A percentile compares a stretch with the other conserved stretches of the same genome.
phyloP scores from a whole-genome alignment of 1,284 basidiomycete species.

The Rhodotorula sp. region DNA sequence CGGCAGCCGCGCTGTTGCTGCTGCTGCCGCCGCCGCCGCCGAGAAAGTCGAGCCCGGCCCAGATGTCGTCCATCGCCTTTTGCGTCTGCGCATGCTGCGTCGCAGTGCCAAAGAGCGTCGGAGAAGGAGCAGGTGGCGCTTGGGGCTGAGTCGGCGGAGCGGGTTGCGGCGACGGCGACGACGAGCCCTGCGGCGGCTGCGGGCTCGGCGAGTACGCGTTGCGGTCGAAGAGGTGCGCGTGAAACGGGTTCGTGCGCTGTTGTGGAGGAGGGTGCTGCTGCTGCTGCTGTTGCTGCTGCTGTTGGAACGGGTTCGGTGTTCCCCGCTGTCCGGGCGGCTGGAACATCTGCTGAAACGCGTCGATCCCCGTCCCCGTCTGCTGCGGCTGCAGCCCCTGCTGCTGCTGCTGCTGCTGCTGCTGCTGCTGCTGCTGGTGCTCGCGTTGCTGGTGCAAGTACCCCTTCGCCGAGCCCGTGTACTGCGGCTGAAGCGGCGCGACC shows the following conservation, averaged over 20 bases:
- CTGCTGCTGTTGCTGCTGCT: not conserved
- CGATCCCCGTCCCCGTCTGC: conserved; percentile 12
- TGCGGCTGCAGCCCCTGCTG: not conserved
- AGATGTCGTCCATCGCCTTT: conserved; percentile 20
- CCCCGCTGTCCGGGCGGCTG: conserved; percentile 12
- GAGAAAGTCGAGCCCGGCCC: conserved; percentile 36
- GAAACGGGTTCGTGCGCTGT: conserved; percentile 6
- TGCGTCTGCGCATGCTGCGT: not conserved
- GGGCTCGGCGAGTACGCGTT: conserved; percentile 5
- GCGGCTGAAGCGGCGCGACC: conserved; percentile 20
- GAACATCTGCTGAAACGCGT: conserved; percentile 28
- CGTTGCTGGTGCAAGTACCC: conserved; percentile 30
- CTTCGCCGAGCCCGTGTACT: conserved; percentile 33
- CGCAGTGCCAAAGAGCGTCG: not conserved
- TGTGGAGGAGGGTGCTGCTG: not conserved
- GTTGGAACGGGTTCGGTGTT: not conserved
- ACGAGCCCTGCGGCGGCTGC: not conserved
- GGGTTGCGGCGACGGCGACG: not conserved
- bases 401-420: conserved; percentile 9
- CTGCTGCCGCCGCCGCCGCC: not conserved
- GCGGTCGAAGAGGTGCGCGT: not conserved
- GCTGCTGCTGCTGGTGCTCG: conserved; percentile 1
- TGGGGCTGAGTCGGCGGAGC: not conserved
- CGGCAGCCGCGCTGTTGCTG: not conserved
- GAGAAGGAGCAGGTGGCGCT: no score